Base-by-base conservation (phyloP, 2,329 filamentous ascomycete species). In the Nothophoma quercina region DNA sequence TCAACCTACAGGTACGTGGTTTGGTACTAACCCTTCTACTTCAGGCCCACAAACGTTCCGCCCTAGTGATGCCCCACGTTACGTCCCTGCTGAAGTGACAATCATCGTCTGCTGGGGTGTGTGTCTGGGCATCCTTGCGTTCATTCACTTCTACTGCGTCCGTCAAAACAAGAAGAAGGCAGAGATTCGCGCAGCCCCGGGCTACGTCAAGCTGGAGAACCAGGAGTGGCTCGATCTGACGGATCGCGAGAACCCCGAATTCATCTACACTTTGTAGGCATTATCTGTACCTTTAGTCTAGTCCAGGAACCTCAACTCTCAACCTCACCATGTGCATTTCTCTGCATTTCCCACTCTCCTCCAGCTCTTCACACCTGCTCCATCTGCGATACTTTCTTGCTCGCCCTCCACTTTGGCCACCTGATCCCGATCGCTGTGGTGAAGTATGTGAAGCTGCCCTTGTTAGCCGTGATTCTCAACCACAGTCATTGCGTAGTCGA, bases 191-290 rank as follows among this genome's bases (percentile, higher is more conserved):
- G 79, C 79, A 1, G 73, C 76, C 42, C 81, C 84, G 0, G 81
- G 77, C 1, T 89, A 89, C 67, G 76, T 78, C 19, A 85, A 81
- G 70, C 56, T 88, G 46, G 83, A 85, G 68, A 88, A 88, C 56
- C 85, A 88, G 70, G 87, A 88, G 77, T 88, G 83, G 73, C 75
- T 85, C 50, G 86, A 89, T 66, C 70, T 89, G 57, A 89, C 86
- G 4, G 87, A 89, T 65, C 74, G 78, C 48, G 86, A 89, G 76
- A 89, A 88, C 55, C 75, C 74, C 0, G 77, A 88, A 66, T 88
- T 89, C 64, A 71, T 83, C 0, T 89, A 89, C 66, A 80, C 78
- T 16, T 55, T 85, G 39, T 84, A 6, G 28, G 12, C n/a, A n/a
- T n/a, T n/a, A n/a, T n/a, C n/a, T n/a, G n/a, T n/a, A n/a, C n/a